Base-by-base conservation (phyloP, 2,329 filamentous ascomycete genomes). In the Cladophialophora psammophila region DNA sequence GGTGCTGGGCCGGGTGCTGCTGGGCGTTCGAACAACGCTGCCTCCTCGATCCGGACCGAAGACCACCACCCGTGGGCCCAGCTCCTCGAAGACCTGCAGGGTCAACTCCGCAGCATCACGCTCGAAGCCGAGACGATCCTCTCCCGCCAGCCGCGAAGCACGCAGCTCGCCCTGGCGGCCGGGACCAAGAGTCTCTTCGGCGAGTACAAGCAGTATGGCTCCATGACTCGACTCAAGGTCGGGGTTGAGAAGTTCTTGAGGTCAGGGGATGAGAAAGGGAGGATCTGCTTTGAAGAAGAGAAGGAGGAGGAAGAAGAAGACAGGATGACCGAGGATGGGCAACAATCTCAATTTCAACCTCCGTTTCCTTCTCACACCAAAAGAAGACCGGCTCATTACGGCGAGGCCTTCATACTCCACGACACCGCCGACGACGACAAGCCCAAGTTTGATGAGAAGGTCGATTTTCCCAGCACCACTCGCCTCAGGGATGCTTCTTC, bases 161-260 rank as follows among this genome's bases (percentile, higher is more conserved):
- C 71, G 31, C 68, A 70, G 38, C n/a, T 69, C 40, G 38, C 56
- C 18, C 60, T 73, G 1, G 62, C 58, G 2, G 42, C 34, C 10
- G 63, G 70, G 40, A 70, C 68, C 2, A 64, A 63, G 50, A 42
- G 53, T 2, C 45, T 73, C 13, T 73, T 72, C 61, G 66, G 68
- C 31, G 38, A 62, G 34, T 73, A 73, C 60, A 58, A 65, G 34
- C 54, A 65, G 18, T 61, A 69, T 62, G 71, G 71, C 36, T 72
- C 70, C 20, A 69, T 71, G 67, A 50, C 58, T 5, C 66, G 68
- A 8, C 67, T 73, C 32, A 64, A 57, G 31, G 53, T 62, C 31
- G 62, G 64, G 5, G 32, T 73, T 6, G 65, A 67, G 18, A 66
- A 69, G 61, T 71, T 69, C 35, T 36, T 73, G 2, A 15, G 34